These are phyloP conservation scores for Clarireedia homoeocarpa DNA, from an alignment of 2,329 filamentous ascomycete genomes.

Conservation along the genomic window DNA sequence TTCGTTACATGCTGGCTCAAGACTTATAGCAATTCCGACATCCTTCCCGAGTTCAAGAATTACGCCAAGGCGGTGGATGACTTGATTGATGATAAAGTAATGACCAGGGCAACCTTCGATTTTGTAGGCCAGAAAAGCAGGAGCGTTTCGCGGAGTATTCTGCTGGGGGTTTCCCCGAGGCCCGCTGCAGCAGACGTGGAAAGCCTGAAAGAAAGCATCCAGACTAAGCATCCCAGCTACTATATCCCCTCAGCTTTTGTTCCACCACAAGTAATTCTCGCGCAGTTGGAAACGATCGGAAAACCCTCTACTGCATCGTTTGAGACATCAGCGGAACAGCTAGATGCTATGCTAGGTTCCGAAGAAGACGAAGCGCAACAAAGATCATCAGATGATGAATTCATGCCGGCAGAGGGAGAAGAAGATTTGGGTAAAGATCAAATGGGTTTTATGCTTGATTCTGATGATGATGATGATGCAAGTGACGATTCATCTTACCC, in stretches of 20 bases:
- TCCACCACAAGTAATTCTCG: constrained; percentile 17
- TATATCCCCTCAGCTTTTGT: constrained; percentile 24
- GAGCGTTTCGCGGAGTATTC: constrained; percentile 2
- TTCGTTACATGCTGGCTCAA: constrained; percentile 24
- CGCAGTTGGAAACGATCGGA: constrained; percentile 12
- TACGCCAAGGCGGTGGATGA: constrained; percentile 20
- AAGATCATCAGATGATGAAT: constrained; percentile 7
- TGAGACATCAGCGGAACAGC: neutral
- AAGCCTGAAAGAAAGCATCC: constrained; percentile 18
- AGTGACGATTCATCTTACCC: neutral
- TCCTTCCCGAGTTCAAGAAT: constrained; percentile 22
- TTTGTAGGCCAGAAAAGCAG: constrained; percentile 1
- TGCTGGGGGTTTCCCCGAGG: neutral
- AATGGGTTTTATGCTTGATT: constrained; percentile 1
- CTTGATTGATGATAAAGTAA: constrained; percentile 16
- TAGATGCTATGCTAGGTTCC: neutral
- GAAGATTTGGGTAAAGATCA: neutral
- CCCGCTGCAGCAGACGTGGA: constrained; percentile 7
- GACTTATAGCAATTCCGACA: constrained; percentile 11
- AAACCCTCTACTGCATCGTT: neutral
- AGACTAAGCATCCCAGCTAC: constrained; percentile 17
- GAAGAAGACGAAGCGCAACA: neutral
- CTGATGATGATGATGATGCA: neutral
- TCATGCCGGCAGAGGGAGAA: neutral
- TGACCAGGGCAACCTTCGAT: constrained; percentile 10